Percentiles rank a stretch among this genome's conserved stretches.
These are phyloP conservation scores for Trapa incisa DNA, from an alignment of 345 rosid species.

Conservation along the genomic window DNA sequence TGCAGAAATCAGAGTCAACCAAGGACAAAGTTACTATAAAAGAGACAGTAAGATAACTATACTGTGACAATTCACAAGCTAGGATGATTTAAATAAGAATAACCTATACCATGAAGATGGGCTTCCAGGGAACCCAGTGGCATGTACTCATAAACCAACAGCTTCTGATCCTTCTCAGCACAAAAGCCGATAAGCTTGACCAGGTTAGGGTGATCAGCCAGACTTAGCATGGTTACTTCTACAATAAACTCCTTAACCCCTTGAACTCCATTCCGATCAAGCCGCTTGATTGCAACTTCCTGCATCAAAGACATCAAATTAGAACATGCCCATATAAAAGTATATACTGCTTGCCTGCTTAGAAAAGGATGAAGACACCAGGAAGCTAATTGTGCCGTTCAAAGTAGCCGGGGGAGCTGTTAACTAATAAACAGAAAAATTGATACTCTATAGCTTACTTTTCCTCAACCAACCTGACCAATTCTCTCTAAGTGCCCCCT, in stretches of 20 bases:
- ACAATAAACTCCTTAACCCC: constrained; percentile 28
- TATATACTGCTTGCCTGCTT: neutral
- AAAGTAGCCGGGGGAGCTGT: neutral
- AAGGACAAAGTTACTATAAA: neutral
- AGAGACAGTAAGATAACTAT: neutral
- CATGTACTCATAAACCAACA: constrained; percentile 38
- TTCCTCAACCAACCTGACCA: constrained; percentile 41
- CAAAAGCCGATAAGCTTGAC: constrained; percentile 32
- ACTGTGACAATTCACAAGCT: neutral
- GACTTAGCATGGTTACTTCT: constrained; percentile 25
- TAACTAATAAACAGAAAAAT: constrained; percentile 2
- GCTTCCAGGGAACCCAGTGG: constrained; percentile 35
- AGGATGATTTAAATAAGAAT: neutral
- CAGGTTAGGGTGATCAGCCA: constrained; percentile 31
- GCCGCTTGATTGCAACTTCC: constrained; percentile 37
- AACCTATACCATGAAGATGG: constrained; percentile 25
- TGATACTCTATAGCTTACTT: constrained; percentile 6
- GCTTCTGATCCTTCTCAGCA: constrained; percentile 29
- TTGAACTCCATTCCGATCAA: constrained; percentile 31
- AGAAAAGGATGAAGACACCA: neutral
- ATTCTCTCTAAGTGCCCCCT: constrained; percentile 43
- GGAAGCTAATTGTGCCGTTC: neutral
- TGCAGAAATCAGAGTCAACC: neutral
- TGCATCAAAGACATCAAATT: constrained; percentile 3
- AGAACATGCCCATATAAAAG: neutral